These are phyloP conservation scores for Endoconidiophora laricicola DNA, from an alignment of 2,329 filamentous ascomycete genomes.

Conservation along the genomic window DNA sequence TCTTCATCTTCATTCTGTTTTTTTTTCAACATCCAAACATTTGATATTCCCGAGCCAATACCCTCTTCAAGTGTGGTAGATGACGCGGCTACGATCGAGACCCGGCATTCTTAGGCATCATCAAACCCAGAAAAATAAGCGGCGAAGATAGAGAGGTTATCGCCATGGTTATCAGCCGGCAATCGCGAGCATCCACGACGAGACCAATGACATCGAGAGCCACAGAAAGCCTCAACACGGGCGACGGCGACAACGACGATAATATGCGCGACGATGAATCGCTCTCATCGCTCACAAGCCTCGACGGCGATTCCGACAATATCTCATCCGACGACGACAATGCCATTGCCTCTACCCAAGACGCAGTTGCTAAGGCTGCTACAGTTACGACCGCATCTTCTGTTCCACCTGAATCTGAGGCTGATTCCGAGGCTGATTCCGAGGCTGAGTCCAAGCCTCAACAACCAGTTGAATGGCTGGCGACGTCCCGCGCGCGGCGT, in stretches of 20 bases:
- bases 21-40: too few relatives aligned
- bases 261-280: slow-evolving; percentile 7
- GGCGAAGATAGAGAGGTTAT: not conserved
- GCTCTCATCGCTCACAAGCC: slow-evolving; percentile 10
- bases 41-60: too few relatives aligned
- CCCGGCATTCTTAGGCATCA: slow-evolving; percentile 1
- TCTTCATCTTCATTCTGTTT: too few relatives aligned
- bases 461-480: slow-evolving; percentile 45
- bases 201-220: not conserved
- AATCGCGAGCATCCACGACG: not conserved
- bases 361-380: too few relatives aligned
- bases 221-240: not conserved
- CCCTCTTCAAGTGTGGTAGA: not conserved
- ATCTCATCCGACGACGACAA: not conserved
- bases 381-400: not conserved
- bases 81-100: not conserved
- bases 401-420: not conserved
- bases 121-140: not conserved
- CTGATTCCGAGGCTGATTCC: not conserved
- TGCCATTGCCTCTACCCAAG: not conserved
- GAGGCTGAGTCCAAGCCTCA: slow-evolving; percentile 15
- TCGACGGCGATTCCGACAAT: slow-evolving; percentile 5
- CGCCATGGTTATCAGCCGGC: not conserved
- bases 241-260: not conserved
- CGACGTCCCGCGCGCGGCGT: slow-evolving; percentile 56